Conservation (phyloP, 306 rosid species). For the Prunus mongolica region DNA sequence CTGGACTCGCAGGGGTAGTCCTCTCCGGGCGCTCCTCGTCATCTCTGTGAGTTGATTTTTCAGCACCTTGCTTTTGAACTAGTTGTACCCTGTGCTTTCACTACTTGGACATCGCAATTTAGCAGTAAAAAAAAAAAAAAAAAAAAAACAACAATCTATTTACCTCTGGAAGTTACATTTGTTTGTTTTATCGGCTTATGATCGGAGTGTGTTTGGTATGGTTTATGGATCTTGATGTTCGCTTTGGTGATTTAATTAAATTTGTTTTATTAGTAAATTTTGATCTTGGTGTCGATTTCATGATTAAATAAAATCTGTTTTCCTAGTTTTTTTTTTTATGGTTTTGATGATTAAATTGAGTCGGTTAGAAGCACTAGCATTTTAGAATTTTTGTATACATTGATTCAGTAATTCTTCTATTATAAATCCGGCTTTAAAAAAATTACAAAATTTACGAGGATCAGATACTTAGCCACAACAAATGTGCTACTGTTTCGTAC, state of each 20-base stretch:
- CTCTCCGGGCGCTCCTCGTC: slow-evolving; percentile 74
- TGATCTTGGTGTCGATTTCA: not conserved
- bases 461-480: no score
- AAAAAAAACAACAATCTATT: not conserved
- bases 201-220: not conserved
- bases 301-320: not conserved
- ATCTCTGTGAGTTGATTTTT: slow-evolving; percentile 56
- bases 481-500: no score
- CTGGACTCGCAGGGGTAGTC: slow-evolving; percentile 84
- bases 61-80: not conserved
- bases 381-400: no score
- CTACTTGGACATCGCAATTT: not conserved
- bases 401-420: no score
- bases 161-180: not conserved
- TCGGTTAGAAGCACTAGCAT: not conserved
- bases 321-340: not conserved
- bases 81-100: not conserved
- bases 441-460: no score
- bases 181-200: not conserved
- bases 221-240: not conserved
- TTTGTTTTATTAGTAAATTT: not conserved
- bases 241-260: not conserved
- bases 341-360: not conserved
- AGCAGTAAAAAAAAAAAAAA: not conserved
- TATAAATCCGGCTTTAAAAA: not conserved